Evolutionary conservation across 1,139 yeast species (phyloP), one percentile per base, ranked within the genome.

Genomic region (Magnusiomyces fungicola): DNA sequence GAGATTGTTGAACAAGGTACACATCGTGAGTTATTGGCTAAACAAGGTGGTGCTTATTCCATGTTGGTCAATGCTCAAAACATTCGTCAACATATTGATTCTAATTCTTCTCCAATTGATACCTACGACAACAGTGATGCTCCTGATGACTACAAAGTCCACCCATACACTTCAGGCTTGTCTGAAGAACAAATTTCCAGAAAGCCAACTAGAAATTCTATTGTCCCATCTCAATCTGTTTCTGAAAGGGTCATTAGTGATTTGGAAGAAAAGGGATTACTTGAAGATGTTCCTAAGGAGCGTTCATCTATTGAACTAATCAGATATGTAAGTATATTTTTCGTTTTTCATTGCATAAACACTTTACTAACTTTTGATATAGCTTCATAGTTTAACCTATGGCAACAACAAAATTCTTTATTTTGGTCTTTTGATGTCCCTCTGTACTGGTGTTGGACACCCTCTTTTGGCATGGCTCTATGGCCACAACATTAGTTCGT

Each of bases 1-100:
- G 58, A 58, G 32, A 69, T 71, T 49, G 57, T 71, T 21, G 76
- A 72, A 56, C 63, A 62, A 52, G 76, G 79, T 1, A 64, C 66
- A 5, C 78, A 69, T 56, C 52, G 59, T 9, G 68, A 68, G 38
- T 62, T 75, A 39, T 41, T 73, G 16, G 59, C 54, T 1, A 42
- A 44, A 44, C 50, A 61, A 22, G 74, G 74, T 19, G 74, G 74
- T 19, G 59, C 58, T 14, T 71, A 71, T 52, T 52, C 51, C 29
- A 55, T 55, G 7, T 59, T 71, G 14, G 74, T 70, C 2, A 68
- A 66, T 29, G 69, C 72, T 22, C 74, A 70, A 56, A 54, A 52
- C 23, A 58, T 59, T 25, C 46, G 50, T 29, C 19, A 16, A 4
- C 42, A 47, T 23, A 32, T 21, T 19, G 19, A 5, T 34, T 5